These are phyloP conservation scores for Akanthomyces muscarius DNA, from an alignment of 2,329 filamentous ascomycete species.

Conservation along the genomic window DNA sequence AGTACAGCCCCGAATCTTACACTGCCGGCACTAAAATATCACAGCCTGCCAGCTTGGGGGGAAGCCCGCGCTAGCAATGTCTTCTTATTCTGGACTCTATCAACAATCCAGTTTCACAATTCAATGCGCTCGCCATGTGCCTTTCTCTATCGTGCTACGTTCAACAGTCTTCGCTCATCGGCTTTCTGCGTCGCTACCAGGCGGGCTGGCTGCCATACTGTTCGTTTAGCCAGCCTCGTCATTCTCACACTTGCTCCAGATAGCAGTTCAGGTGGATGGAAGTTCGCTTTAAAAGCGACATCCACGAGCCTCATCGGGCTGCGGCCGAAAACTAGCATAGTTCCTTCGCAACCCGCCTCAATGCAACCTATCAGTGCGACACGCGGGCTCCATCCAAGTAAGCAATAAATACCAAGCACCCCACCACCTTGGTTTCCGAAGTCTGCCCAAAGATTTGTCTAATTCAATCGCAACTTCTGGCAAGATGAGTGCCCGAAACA, in stretches of 20 bases:
- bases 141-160: neutral
- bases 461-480: neutral
- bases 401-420: neutral
- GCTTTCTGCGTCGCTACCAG: neutral
- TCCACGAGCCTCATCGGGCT: neutral
- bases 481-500: neutral
- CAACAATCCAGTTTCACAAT: neutral
- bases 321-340: neutral
- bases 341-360: neutral
- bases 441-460: too few species aligned
- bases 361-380: neutral
- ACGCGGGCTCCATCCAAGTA: neutral
- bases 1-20: conserved; percentile 5
- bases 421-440: neutral
- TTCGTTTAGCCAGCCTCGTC: neutral
- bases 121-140: neutral
- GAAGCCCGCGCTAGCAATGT: neutral
- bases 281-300: neutral
- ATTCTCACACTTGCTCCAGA: neutral
- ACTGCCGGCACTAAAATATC: neutral
- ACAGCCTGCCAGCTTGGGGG: neutral
- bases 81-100: neutral
- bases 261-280: too few species aligned
- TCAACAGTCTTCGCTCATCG: neutral
- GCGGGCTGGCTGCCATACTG: neutral